Evolutionary conservation across 2,329 filamentous ascomycete genomes (phyloP).

Genomic region (Fusarium avenaceum): DNA sequence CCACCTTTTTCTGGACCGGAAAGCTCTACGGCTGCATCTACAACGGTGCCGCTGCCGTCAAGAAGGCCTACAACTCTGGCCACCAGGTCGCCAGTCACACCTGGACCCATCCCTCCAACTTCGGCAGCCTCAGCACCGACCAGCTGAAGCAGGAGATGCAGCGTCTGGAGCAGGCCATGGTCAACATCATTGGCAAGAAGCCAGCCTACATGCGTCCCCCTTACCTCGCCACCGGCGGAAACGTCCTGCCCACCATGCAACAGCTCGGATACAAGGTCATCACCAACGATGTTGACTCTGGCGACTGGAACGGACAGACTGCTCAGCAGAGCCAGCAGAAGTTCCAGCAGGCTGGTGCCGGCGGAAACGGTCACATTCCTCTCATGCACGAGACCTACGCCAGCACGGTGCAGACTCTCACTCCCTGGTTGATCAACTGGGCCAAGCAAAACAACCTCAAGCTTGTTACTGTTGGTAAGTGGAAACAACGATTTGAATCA

Average conservation of each 20-base stretch:
- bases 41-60: conserved; percentile 65
- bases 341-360: conserved; percentile 61
- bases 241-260: conserved; percentile 58
- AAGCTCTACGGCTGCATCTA: conserved; percentile 66
- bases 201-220: conserved; percentile 65
- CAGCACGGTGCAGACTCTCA: conserved; percentile 62
- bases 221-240: conserved; percentile 62
- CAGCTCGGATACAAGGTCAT: conserved; percentile 70
- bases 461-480: conserved; percentile 65
- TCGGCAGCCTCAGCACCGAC: conserved; percentile 56
- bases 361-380: conserved; percentile 65
- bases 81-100: conserved; percentile 69
- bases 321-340: conserved; percentile 65
- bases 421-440: conserved; percentile 65
- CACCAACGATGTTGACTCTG: conserved; percentile 72
- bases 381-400: conserved; percentile 70
- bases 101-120: conserved; percentile 63
- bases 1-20: conserved; percentile 67
- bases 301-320: conserved; percentile 70
- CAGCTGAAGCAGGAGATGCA: conserved; percentile 64
- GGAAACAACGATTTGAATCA: fast-evolving
- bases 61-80: conserved; percentile 63
- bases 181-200: conserved; percentile 64
- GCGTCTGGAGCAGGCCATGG: conserved; percentile 63
- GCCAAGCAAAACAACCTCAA: conserved; percentile 62